Conservation (phyloP, 208 protist genomes). For the Crithidia mellificae region DNA sequence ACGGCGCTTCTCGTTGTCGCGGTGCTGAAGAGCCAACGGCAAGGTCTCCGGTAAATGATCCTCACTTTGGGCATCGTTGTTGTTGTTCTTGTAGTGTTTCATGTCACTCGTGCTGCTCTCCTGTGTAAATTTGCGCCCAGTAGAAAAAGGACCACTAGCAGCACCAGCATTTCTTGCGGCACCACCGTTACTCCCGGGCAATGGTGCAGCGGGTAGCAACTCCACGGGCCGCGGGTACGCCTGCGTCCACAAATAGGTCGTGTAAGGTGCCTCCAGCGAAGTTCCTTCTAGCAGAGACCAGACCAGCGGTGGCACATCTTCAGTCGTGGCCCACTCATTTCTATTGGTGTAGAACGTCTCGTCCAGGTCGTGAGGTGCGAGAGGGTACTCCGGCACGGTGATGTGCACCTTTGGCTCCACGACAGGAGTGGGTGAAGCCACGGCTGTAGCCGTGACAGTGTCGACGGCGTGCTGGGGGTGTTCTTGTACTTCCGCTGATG, state of each 20-base stretch:
- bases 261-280: constrained; percentile 65
- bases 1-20: constrained; percentile 32
- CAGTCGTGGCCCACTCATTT: constrained; percentile 17
- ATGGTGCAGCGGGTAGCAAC: background rate
- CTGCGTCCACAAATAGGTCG: constrained; percentile 66
- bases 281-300: constrained; percentile 52
- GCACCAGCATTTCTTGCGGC: too few relatives aligned
- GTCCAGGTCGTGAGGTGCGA: constrained; percentile 32
- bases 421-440: background rate
- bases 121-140: too few relatives aligned
- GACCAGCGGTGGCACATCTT: constrained; percentile 31
- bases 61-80: background rate
- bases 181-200: too few relatives aligned
- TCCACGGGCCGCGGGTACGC: constrained; percentile 33
- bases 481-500: too few relatives aligned
- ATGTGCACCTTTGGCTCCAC: background rate
- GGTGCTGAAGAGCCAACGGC: constrained; percentile 28
- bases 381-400: background rate
- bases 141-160: too few relatives aligned
- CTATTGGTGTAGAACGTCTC: constrained; percentile 13
- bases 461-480: too few relatives aligned
- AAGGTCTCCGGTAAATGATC: too few relatives aligned
- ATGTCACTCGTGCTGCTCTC: background rate
- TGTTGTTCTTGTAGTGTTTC: background rate
- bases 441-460: too few relatives aligned